Percentiles rank a stretch among this genome's conserved stretches.
phyloP scores from a whole-genome alignment of 371 early-diverging fungal species.

The Chytridiales sp. region DNA sequence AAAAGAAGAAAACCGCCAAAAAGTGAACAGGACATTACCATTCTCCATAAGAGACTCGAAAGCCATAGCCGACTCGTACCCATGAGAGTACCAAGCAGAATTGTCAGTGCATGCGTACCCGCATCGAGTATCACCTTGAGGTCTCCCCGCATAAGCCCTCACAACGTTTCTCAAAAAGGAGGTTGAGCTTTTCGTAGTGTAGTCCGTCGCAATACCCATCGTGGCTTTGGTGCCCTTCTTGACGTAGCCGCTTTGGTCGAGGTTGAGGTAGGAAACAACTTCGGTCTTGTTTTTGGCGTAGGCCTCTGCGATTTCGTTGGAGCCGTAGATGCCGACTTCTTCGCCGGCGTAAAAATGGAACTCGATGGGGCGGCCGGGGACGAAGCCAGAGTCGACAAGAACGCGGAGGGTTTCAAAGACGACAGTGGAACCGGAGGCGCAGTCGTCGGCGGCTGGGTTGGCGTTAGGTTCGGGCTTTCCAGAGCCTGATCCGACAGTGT shows the following conservation, averaged over 20 bases:
- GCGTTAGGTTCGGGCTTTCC: no score
- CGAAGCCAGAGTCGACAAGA: conserved; percentile 14
- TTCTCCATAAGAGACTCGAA: conserved; percentile 6
- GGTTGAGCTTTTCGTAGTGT: conserved; percentile 15
- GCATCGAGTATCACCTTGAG: no score
- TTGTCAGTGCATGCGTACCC: conserved; percentile 20
- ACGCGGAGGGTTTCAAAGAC: conserved; percentile 26
- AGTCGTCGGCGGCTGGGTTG: conserved; percentile 33
- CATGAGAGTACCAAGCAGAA: conserved; percentile 21
- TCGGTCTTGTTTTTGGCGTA: conserved; percentile 17
- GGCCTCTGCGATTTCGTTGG: conserved; percentile 26
- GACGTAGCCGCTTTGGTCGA: conserved; percentile 31
- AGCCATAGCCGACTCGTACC: conserved; percentile 9
- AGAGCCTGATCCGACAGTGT: no score
- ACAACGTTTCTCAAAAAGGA: not conserved
- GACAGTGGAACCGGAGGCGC: conserved; percentile 22
- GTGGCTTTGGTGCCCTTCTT: conserved; percentile 7
- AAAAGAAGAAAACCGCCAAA: not conserved
- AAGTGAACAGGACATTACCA: not conserved
- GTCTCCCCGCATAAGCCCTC: not conserved
- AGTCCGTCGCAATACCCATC: conserved; percentile 24
- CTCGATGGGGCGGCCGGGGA: conserved; percentile 25
- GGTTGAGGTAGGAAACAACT: conserved; percentile 25
- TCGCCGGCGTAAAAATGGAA: conserved; percentile 43
- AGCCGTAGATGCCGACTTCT: conserved; percentile 33